Evolutionary conservation across 495 filamentous ascomycete genomes (phyloP), one percentile per base, ranked within the genome.

Genomic region (Penicillium macrosclerotiorum): DNA sequence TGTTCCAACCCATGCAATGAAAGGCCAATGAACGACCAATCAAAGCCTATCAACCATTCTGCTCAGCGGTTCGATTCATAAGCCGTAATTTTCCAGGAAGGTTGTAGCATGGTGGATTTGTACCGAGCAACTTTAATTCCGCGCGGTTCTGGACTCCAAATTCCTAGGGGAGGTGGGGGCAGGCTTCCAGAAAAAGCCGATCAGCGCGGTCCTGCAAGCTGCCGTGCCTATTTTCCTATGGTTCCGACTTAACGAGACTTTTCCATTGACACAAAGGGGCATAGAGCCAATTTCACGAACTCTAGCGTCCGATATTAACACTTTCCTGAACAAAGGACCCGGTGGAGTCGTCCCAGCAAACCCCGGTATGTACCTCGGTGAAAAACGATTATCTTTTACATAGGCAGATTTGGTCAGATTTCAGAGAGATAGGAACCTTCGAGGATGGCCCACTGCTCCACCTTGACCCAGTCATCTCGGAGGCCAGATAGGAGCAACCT

Each of bases 361-460:
- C 42, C 42, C 31, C 13, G 31, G 31, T 24, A 2, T 14, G 36
- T 38, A 25, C n/a, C n/a, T 22, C 42, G 30, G 42, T 34, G 42
- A 44, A 33, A 30, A 26, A 18, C 2, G 18, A 20, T 29, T 44
- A 41, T 41, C 19, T 54, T 18, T 55, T 51, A 55, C 52, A 51
- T 51, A 55, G 37, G 43, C 5, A 17, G 44, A 55, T 51, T 55
- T 55, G 52, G 34, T 51, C 42, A 47, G 35, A 42, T 41, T 27
- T 13, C 18, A 18, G 14, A 46, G 25, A 55, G 47, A 52, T 52
- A 52, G 42, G 20, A 34, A 35, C 22, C 3, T 16, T 19, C 26
- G 12, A 32, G 34, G 25, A 24, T 35, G 29, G 32, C 23, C 39
- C 42, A 46, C 47, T 8, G 16, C 39, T 51, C 52, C 52, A 51